These are phyloP conservation scores for Podila epigama DNA, from an alignment of 192 early-diverging fungal genomes.

Conservation along the genomic window DNA sequence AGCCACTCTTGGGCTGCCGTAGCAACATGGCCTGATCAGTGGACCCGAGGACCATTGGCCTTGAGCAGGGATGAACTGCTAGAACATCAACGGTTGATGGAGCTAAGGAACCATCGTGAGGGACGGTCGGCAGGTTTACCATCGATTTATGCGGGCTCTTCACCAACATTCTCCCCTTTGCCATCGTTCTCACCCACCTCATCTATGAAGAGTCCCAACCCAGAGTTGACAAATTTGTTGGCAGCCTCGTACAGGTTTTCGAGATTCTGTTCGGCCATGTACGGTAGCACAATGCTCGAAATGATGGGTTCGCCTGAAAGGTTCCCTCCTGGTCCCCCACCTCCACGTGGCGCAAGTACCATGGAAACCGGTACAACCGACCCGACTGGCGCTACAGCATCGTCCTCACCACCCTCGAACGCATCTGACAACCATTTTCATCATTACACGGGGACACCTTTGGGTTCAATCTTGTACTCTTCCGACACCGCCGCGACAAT, in stretches of 20 bases:
- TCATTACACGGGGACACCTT: conserved; percentile 35
- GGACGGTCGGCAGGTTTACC: conserved; percentile 17
- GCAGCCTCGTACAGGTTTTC: conserved; percentile 42
- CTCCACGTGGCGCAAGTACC: not conserved
- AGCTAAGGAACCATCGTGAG: conserved; percentile 28
- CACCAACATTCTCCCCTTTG: not conserved
- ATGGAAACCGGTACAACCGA: not conserved
- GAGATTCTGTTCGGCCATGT: conserved; percentile 46
- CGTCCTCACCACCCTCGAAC: not conserved
- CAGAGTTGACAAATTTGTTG: conserved; percentile 43
- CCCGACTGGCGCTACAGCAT: not conserved
- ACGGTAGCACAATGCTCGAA: conserved; percentile 24
- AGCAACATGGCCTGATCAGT: conserved; percentile 16
- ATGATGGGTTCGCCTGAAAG: conserved; percentile 40
- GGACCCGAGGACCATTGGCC: conserved; percentile 11
- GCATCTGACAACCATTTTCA: conserved; percentile 25
- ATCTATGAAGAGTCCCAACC: conserved; percentile 21
- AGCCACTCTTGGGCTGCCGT: conserved; percentile 32
- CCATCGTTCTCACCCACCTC: not conserved
- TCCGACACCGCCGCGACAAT: conserved; percentile 42
- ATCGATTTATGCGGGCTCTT: not conserved
- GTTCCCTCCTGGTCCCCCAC: conserved; percentile 1
- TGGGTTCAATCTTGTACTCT: conserved; percentile 50
- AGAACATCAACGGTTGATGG: conserved; percentile 12
- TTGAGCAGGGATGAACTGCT: conserved; percentile 38